phyloP scores from a whole-genome alignment of 106 monocot genomes.

The Vanilla planifolia region DNA sequence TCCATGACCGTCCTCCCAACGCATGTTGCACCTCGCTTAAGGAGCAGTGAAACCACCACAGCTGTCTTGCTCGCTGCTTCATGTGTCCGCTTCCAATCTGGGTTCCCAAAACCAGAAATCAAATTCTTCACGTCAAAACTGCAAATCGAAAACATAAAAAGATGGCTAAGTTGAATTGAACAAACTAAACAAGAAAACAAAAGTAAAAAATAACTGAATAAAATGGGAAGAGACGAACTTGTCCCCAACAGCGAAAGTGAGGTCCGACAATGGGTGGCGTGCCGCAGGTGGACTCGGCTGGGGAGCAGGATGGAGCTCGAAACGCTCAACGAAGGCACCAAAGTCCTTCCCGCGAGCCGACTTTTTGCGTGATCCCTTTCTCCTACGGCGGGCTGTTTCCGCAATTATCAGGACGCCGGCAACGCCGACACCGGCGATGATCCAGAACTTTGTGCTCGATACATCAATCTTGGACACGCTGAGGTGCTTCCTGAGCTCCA shows the following conservation, averaged over 20 bases:
- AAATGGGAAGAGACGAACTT: conserved; percentile 35
- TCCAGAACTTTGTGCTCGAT: conserved; percentile 51
- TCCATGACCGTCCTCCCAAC: conserved; percentile 89
- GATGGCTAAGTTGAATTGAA: not conserved
- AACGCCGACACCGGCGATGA: conserved; percentile 69
- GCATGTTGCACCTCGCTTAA: conserved; percentile 70
- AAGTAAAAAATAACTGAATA: not conserved
- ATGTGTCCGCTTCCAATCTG: conserved; percentile 79
- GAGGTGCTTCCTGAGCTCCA: conserved; percentile 30
- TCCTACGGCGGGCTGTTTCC: conserved; percentile 35
- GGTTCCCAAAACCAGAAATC: conserved; percentile 83
- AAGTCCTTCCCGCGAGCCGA: conserved; percentile 18
- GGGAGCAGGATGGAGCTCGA: conserved; percentile 58
- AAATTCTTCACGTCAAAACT: conserved; percentile 88
- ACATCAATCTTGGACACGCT: conserved; percentile 13
- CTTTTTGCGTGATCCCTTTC: conserved; percentile 8
- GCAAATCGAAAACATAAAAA: conserved; percentile 3
- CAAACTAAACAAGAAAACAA: conserved; percentile 7
- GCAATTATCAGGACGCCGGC: conserved; percentile 66
- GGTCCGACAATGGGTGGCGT: conserved; percentile 55
- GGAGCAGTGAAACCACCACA: conserved; percentile 39
- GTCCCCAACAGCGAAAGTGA: conserved; percentile 86
- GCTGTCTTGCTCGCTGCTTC: conserved; percentile 59
- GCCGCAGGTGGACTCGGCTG: conserved; percentile 89
- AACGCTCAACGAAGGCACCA: conserved; percentile 86